Evolutionary conservation across 805 yeast genomes (phyloP).

Genomic region (Candida maris): DNA sequence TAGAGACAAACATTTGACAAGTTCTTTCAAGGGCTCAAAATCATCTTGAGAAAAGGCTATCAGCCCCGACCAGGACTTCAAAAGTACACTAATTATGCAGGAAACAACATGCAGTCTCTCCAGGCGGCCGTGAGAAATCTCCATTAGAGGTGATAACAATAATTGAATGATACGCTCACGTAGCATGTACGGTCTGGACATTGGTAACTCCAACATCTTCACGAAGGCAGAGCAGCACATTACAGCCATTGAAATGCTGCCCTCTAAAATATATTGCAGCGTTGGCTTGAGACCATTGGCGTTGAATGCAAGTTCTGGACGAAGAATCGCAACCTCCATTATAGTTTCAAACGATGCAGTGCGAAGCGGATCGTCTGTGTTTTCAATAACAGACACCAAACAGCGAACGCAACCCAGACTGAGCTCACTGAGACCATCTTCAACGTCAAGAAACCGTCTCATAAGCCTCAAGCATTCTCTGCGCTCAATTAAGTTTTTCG

Average conservation of each 20-base stretch:
- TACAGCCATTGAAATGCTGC: slow-evolving; percentile 43
- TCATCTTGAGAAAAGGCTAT: slow-evolving; percentile 57
- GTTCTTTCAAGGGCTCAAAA: slow-evolving; percentile 50
- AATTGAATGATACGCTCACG: slow-evolving; percentile 61
- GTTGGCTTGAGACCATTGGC: slow-evolving; percentile 45
- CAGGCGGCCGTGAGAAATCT: slow-evolving; percentile 42
- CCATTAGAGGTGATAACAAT: slow-evolving; percentile 70
- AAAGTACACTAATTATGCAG: slow-evolving; percentile 51
- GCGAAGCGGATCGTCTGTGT: slow-evolving; percentile 47
- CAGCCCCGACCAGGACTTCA: slow-evolving; percentile 77
- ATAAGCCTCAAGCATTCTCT: slow-evolving; percentile 74
- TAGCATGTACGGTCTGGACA: slow-evolving; percentile 49
- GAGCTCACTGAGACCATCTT: slow-evolving; percentile 49
- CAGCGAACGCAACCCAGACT: slow-evolving; percentile 65
- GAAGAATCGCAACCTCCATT: slow-evolving; percentile 45
- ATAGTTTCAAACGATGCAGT: slow-evolving; percentile 49
- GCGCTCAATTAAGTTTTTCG: slow-evolving; percentile 50
- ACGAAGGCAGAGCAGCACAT: slow-evolving; percentile 45
- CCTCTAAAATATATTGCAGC: slow-evolving; percentile 50
- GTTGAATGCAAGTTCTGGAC: slow-evolving; percentile 39
- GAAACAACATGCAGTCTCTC: slow-evolving; percentile 61
- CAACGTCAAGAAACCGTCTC: slow-evolving; percentile 55
- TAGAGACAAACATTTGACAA: slow-evolving; percentile 59
- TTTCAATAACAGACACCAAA: slow-evolving; percentile 59
- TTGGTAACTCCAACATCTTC: slow-evolving; percentile 55